Conservation (phyloP, 345 rosid species). For the Raphanus raphanistrum region DNA sequence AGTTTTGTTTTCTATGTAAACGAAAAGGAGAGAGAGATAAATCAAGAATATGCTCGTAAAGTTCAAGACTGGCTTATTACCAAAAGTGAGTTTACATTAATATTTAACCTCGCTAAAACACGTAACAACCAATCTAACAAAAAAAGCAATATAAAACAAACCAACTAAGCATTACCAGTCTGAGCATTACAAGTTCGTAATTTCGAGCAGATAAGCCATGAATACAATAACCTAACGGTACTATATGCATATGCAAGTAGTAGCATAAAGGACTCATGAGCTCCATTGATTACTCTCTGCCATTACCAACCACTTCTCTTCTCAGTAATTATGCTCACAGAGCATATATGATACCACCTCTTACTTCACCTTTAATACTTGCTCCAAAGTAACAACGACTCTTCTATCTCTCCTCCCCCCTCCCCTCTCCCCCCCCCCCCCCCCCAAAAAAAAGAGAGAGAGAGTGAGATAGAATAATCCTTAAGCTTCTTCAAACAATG, state of each 20-base stretch:
- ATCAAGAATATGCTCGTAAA: slow-evolving; percentile 19
- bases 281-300: slow-evolving; percentile 36
- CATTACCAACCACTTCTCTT: slow-evolving; percentile 36
- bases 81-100: background rate
- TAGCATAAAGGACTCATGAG: slow-evolving; percentile 11
- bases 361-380: slow-evolving; percentile 27
- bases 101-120: background rate
- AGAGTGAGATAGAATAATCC: slow-evolving; percentile 14
- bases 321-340: slow-evolving; percentile 31
- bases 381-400: slow-evolving; percentile 14
- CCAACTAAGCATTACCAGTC: background rate
- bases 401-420: slow-evolving; percentile 20
- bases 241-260: slow-evolving; percentile 19
- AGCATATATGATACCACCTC: slow-evolving; percentile 34
- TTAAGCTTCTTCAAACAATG: slow-evolving; percentile 38
- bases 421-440: slow-evolving; percentile 10
- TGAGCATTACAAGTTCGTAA: background rate
- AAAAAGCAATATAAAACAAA: background rate
- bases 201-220: slow-evolving; percentile 20
- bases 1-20: slow-evolving; percentile 31
- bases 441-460: background rate
- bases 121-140: background rate
- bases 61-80: slow-evolving; percentile 17
- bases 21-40: slow-evolving; percentile 1
- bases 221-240: slow-evolving; percentile 32